Evolutionary conservation across 768 basidiomycete species (phyloP), one percentile per base, ranked within the genome.

Genomic region (Lactifluus echinatus): DNA sequence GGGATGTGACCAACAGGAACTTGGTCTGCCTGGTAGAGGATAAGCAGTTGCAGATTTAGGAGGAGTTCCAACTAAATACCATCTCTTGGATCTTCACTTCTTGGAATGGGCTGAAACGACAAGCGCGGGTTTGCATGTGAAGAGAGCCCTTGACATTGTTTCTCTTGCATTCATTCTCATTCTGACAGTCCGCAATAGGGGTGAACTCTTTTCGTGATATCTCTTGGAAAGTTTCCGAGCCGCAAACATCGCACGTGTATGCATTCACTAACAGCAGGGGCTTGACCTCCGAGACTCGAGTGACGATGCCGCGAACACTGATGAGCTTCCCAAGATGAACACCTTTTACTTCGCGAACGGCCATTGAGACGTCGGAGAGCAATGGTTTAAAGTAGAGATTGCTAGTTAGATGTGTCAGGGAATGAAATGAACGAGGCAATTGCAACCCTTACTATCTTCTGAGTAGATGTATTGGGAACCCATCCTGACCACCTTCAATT

Each of bases 1-100:
- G 96, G 96, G 56, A 99, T 99, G 69, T 99, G 96, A 4, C 96
- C 96, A 46, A 99, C 95, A 23, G 96, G 96, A 1, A 99, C 96
- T 84, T 99, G 96, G 67, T 98, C 95, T 24, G 95, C 89, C 93
- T 93, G 64, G 56, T 39, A n/a, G 48, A 48, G 12, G 34, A 39
- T 66, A 46, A n/a, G 57, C 33, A 44, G 47, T 3, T 46, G 54
- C 43, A 55, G 33, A 55, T 36, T 51, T 26, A 26, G 34, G 40
- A 24, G 10, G 12, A 2, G 19, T 12, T 15, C 14, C 17, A 4
- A 21, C 8, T 1, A 65, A 76, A 60, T 56, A 89, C 93, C 94
- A 99, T 95, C 71, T 99, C 96, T 70, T 99, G 96, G 54, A 99
- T 94, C 72, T 95, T 95, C 59, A 96, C 82, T 71, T 99, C 96